Evolutionary conservation across 345 rosid genomes (phyloP).

Genomic region (Rhizophora apiculata): DNA sequence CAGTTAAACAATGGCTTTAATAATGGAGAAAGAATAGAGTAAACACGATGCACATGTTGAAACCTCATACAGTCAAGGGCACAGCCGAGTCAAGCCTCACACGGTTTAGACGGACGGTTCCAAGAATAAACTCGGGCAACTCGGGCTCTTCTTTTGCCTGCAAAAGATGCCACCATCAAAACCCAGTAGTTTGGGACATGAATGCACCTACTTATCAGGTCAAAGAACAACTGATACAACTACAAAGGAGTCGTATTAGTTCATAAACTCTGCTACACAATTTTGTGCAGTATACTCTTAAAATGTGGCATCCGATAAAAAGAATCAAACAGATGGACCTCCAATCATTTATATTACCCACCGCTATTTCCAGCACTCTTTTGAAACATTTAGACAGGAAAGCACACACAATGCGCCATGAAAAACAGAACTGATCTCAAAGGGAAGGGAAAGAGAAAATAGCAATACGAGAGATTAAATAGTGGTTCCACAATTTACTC

Average conservation of each 20-base stretch:
- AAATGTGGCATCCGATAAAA: conserved; percentile 7
- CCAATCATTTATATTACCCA: background rate
- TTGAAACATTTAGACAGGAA: no score
- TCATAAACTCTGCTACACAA: no score
- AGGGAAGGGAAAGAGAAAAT: no score
- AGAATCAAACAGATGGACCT: background rate
- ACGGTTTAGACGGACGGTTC: conserved; percentile 83
- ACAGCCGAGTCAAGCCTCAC: conserved; percentile 68
- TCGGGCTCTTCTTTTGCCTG: conserved; percentile 85
- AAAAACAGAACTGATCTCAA: background rate
- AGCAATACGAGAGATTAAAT: background rate
- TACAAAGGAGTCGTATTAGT: no score
- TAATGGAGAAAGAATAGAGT: background rate
- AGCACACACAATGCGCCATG: background rate
- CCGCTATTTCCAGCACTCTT: background rate
- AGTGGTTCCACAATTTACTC: background rate
- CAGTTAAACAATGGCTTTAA: background rate
- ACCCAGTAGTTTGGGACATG: no score
- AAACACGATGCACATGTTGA: background rate
- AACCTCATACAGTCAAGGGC: conserved; percentile 47
- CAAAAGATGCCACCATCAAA: no score
- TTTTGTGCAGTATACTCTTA: no score
- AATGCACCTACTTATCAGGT: no score
- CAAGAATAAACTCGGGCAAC: conserved; percentile 90
- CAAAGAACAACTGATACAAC: no score